Conservation (phyloP, 129 eudicot species). For the Flaveria linearis region DNA sequence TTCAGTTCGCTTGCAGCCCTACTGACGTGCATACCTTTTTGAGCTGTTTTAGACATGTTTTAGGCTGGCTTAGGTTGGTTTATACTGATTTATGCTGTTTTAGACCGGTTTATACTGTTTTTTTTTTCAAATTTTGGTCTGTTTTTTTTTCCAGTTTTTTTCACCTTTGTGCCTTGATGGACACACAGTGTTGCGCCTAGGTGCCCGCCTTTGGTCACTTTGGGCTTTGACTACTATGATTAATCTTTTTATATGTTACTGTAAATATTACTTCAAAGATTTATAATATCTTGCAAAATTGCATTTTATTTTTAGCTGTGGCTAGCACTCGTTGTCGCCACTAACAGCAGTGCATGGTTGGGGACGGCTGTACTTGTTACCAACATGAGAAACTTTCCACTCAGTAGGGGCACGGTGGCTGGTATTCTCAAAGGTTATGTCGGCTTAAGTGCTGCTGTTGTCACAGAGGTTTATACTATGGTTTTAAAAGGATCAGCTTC, state of each 20-base stretch:
- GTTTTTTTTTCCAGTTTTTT: too few species aligned
- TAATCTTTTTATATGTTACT: not conserved
- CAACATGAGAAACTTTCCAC: constrained; percentile 93
- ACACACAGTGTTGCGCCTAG: too few species aligned
- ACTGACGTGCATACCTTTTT: too few species aligned
- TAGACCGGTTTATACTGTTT: too few species aligned
- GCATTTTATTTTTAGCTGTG: constrained; percentile 53
- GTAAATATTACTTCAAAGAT: not conserved
- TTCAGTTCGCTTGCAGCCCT: too few species aligned
- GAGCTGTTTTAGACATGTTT: too few species aligned
- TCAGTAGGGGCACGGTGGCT: constrained; percentile 90
- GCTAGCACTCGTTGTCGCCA: constrained; percentile 77
- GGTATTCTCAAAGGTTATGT: constrained; percentile 92
- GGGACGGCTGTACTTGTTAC: constrained; percentile 96
- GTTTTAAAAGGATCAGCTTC: constrained; percentile 68
- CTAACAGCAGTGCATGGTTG: constrained; percentile 90
- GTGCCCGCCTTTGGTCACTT: too few species aligned
- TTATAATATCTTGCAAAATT: not conserved
- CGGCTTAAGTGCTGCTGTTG: constrained; percentile 95
- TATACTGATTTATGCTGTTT: too few species aligned
- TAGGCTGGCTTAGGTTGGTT: not conserved
- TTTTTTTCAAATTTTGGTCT: too few species aligned
- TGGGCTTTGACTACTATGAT: too few species aligned
- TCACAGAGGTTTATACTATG: constrained; percentile 71
- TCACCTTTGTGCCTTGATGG: too few species aligned